These are phyloP conservation scores for Taxillus chinensis DNA, from an alignment of 164 flowering plant genomes.

Conservation along the genomic window DNA sequence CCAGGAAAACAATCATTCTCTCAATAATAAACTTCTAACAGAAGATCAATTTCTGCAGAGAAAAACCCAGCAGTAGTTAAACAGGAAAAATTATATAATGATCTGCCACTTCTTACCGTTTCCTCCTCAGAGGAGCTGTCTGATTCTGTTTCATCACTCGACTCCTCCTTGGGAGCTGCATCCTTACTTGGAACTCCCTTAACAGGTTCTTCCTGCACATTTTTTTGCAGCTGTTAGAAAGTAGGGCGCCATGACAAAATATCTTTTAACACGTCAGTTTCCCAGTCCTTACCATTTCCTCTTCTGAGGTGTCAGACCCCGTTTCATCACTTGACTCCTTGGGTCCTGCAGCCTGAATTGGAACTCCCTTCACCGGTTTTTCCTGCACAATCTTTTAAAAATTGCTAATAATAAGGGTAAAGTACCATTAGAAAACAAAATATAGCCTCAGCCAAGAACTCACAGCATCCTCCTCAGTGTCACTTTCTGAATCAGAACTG, in stretches of 20 bases:
- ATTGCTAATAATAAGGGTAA: not conserved
- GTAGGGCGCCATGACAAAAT: no score
- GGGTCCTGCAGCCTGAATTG: no score
- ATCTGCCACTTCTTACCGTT: no score
- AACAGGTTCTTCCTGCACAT: no score
- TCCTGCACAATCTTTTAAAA: not conserved
- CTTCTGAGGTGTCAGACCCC: not conserved
- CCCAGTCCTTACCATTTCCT: not conserved
- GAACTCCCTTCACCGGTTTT: not conserved
- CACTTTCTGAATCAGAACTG: not conserved
- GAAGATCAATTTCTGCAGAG: no score
- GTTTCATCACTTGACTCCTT: not conserved
- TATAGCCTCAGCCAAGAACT: not conserved
- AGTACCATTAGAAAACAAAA: not conserved
- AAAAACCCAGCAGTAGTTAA: no score
- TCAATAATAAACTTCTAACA: no score
- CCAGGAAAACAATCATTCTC: no score
- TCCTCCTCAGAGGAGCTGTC: no score
- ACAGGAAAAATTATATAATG: no score
- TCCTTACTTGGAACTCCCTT: not conserved
- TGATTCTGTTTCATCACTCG: no score
- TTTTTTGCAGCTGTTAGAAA: no score
- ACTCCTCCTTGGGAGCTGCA: not conserved
- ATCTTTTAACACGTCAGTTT: not conserved
- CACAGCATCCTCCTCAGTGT: not conserved